Evolutionary conservation across 768 basidiomycete species (phyloP).

Genomic region (Crassisporium funariophilum): DNA sequence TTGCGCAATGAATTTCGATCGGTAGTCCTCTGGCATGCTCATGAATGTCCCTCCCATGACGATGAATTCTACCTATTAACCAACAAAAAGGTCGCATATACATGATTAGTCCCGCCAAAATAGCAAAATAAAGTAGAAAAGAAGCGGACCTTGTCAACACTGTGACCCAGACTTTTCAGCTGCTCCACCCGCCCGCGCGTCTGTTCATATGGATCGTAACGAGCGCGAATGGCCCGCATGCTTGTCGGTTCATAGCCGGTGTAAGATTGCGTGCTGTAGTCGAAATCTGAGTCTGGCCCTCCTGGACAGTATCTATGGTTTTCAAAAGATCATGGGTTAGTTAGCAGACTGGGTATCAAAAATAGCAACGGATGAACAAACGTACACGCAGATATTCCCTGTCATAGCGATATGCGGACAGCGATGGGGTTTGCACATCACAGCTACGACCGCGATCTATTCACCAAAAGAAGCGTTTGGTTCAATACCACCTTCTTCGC

Average conservation of each 20-base stretch:
- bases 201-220: conserved; percentile 96
- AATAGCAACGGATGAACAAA: conserved; percentile 7
- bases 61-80: conserved; percentile 77
- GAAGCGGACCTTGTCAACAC: conserved; percentile 83
- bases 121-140: not conserved
- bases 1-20: conserved; percentile 91
- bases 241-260: conserved; percentile 97
- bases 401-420: conserved; percentile 99
- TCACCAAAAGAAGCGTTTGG: not conserved
- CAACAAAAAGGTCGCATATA: not conserved
- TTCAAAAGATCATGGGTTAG: not conserved
- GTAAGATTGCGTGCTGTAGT: conserved; percentile 97
- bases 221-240: conserved; percentile 97
- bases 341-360: not conserved
- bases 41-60: conserved; percentile 99
- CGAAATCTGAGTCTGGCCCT: conserved; percentile 98
- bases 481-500: not conserved
- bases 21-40: conserved; percentile 98
- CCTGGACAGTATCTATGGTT: conserved; percentile 94
- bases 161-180: conserved; percentile 93
- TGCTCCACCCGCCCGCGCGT: conserved; percentile 95
- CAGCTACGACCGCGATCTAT: conserved; percentile 97
- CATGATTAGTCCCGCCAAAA: not conserved
- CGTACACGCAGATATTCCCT: conserved; percentile 97
- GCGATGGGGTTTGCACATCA: conserved; percentile 99